Evolutionary conservation across 768 basidiomycete species (phyloP).

Genomic region (Kwoniella pini): DNA sequence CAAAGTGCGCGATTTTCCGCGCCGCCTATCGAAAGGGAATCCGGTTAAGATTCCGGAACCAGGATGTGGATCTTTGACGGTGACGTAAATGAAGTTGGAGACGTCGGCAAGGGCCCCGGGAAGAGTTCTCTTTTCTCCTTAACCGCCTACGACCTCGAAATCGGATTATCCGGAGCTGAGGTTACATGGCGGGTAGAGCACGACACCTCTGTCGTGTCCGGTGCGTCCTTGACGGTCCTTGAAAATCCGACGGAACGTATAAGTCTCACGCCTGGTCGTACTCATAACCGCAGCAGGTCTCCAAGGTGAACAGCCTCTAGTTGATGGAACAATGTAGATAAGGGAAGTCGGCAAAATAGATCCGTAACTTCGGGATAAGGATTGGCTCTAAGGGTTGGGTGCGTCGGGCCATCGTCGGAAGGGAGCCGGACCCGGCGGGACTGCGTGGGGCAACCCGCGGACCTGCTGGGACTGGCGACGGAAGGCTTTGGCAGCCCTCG

Average conservation of each 20-base stretch:
- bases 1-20: conserved; percentile 66
- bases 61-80: conserved; percentile 63
- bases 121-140: conserved; percentile 79
- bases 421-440: conserved; percentile 69
- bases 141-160: conserved; percentile 73
- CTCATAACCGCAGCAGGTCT: conserved; percentile 75
- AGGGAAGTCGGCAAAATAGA: conserved; percentile 79
- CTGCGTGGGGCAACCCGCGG: conserved; percentile 65
- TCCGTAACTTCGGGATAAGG: conserved; percentile 68
- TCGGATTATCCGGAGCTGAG: conserved; percentile 73
- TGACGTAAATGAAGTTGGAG: conserved; percentile 68
- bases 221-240: conserved; percentile 75
- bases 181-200: conserved; percentile 72
- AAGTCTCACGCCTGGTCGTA: conserved; percentile 71
- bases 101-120: conserved; percentile 69
- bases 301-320: conserved; percentile 80
- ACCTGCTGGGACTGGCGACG: conserved; percentile 57
- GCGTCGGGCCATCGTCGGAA: conserved; percentile 74
- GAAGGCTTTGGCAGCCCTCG: conserved; percentile 63
- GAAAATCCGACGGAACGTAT: conserved; percentile 77
- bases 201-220: conserved; percentile 70
- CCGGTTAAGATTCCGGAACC: conserved; percentile 61
- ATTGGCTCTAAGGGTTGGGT: conserved; percentile 78
- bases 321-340: conserved; percentile 78
- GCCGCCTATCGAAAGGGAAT: conserved; percentile 74